Base-by-base conservation (phyloP, 148 eudicot genomes). In the Persicaria maculosa region DNA sequence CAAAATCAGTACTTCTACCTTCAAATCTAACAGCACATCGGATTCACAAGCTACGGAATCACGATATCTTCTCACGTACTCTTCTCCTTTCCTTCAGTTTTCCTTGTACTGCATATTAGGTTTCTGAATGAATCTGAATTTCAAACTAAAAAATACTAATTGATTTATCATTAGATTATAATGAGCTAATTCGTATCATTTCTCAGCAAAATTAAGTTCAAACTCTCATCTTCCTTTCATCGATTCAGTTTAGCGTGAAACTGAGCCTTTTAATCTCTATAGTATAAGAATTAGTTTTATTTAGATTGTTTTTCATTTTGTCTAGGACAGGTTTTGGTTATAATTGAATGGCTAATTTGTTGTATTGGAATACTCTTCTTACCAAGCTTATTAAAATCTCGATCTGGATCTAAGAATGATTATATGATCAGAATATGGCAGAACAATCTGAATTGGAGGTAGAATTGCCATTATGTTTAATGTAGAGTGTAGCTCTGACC, bases 401-500 rank as follows among this genome's bases (percentile, higher is more conserved):
- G n/a, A n/a, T n/a, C n/a, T n/a, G n/a, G n/a, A n/a, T n/a, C n/a
- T n/a, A n/a, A n/a, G n/a, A n/a, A n/a, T n/a, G n/a, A n/a, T n/a
- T n/a, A n/a, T n/a, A n/a, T n/a, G n/a, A n/a, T n/a, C n/a, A n/a
- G n/a, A n/a, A n/a, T n/a, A n/a, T n/a, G n/a, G n/a, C n/a, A n/a
- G n/a, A n/a, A n/a, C n/a, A n/a, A n/a, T n/a, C n/a, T n/a, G n/a
- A n/a, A n/a, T n/a, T n/a, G n/a, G n/a, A n/a, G n/a, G n/a, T n/a
- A n/a, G n/a, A n/a, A n/a, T n/a, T 65, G 70, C 12, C 44, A 65
- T 65, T 65, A 16, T 65, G 4, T 9, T 25, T 65, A 9, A n/a
- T 55, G 61, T 88, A 89, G 93, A 91, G 59, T 91, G 86, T 61
- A 81, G 86, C 72, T 61, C 83, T 48, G 93, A 89, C 68, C 85